phyloP scores from a whole-genome alignment of 2,329 filamentous ascomycete genomes.

The Diaporthe sp. region DNA sequence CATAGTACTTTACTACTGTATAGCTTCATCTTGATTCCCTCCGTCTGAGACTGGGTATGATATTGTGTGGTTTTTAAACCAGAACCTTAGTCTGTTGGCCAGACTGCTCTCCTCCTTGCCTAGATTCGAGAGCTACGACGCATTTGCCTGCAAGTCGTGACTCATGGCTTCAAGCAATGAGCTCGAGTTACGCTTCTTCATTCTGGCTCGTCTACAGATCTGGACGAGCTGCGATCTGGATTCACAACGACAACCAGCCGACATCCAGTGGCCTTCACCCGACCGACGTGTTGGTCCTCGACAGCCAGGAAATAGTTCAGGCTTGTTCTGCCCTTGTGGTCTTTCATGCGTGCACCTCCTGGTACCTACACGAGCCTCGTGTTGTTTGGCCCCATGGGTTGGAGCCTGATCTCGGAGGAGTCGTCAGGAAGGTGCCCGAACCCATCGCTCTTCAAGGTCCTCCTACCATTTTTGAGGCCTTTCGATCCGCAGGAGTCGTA shows the following conservation, averaged over 20 bases:
- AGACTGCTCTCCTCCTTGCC: not conserved
- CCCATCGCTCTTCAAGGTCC: not conserved
- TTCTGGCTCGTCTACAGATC: not conserved
- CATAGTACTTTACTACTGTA: not conserved
- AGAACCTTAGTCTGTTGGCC: not conserved
- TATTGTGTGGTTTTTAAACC: not conserved
- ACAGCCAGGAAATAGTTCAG: not conserved
- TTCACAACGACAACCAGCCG: not conserved
- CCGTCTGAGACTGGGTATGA: not conserved
- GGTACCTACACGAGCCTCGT: not conserved
- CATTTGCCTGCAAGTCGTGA: too few species aligned
- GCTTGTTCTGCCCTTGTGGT: not conserved
- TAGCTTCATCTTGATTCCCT: not conserved
- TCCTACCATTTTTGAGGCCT: not conserved
- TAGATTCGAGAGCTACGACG: too few species aligned
- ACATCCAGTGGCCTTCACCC: not conserved
- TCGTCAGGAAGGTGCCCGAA: constrained; percentile 12
- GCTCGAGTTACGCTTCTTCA: not conserved
- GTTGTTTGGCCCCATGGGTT: not conserved
- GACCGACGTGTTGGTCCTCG: not conserved
- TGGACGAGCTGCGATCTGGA: not conserved
- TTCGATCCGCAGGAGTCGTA: not conserved
- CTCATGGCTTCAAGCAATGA: too few species aligned
- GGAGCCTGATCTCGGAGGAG: constrained; percentile 11
- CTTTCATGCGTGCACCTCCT: not conserved